Conservation (phyloP, 2,329 filamentous ascomycete genomes). For the Colletotrichum sp. region DNA sequence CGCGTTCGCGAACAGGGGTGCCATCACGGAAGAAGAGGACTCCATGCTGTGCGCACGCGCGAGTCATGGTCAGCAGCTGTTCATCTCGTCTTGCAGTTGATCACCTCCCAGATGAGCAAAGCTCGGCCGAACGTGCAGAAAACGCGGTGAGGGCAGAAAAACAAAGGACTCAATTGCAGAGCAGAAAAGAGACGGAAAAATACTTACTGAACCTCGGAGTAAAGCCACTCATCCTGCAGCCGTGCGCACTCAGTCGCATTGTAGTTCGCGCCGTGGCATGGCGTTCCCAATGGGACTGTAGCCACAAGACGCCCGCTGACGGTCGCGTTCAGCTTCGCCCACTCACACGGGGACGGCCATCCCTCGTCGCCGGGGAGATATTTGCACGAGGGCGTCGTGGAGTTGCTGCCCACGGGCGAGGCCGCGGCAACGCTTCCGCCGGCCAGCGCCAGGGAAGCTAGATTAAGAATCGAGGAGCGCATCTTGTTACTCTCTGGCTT, state of each 20-base stretch:
- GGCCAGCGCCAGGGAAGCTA: background rate
- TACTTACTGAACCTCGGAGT: slow-evolving; percentile 16
- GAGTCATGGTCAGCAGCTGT: slow-evolving; percentile 22
- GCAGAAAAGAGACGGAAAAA: background rate
- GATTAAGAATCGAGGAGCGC: slow-evolving; percentile 1
- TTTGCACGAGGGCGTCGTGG: slow-evolving; percentile 4
- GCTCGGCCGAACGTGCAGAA: background rate
- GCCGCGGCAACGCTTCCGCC: background rate
- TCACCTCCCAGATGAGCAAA: background rate
- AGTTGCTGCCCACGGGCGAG: background rate
- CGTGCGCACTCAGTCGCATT: slow-evolving; percentile 10
- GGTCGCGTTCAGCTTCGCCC: slow-evolving; percentile 15
- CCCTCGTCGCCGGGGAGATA: slow-evolving; percentile 13
- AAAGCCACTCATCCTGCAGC: slow-evolving; percentile 14
- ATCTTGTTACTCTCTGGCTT: background rate
- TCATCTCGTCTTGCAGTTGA: slow-evolving; percentile 15
- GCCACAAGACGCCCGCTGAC: slow-evolving; percentile 12
- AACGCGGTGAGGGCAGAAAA: background rate
- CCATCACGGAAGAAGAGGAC: slow-evolving; percentile 28
- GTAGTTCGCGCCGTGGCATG: slow-evolving; percentile 11
- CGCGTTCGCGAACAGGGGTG: slow-evolving; percentile 30
- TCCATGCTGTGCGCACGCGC: background rate
- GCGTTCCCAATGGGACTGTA: slow-evolving; percentile 4
- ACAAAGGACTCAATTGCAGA: background rate
- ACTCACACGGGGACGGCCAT: slow-evolving; percentile 3